Base-by-base conservation (phyloP, 306 rosid genomes). In the Vachellia collinsii region DNA sequence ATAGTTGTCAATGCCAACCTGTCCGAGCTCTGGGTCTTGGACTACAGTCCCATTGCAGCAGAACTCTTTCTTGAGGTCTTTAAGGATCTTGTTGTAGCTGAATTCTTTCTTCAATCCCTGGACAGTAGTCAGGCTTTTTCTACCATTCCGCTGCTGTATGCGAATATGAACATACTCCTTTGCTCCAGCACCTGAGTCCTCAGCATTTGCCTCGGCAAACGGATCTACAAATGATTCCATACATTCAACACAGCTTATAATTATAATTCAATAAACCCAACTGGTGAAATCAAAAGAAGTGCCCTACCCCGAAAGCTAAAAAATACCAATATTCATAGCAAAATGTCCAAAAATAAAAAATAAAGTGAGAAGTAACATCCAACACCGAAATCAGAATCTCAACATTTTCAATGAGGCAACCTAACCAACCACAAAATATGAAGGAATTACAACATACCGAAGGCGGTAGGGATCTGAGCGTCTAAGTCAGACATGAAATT, bases 1-100 rank as follows among this genome's bases (percentile, higher is more conserved):
- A 23, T 9, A 29, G 63, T 48, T 11, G 43, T 34, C 47, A 44
- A 51, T 23, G 84, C 83, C 34, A 14, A 93, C 97, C 97, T 93
- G 97, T 47, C 97, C 97, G 85, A 86, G 86, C 77, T 93, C 97
- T 23, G 97, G 97, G 79, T 93, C 97, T 89, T 93, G 93, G 72
- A 93, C 97, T 25, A 93, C 97, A 3, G 97, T 93, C 51, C 97
- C 97, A 88, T 93, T 93, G 83, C 97, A 93, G 85, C 97, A 92
- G 78, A 92, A 92, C 64, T 92, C 97, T 79, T 92, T 92, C 87
- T 92, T 92, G 25, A 92, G 92, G 87, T 93, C 97, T 77, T 93
- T 93, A 42, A 93, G 94, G 54, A 93, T 93, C 87, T 91, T 93
- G 85, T 87, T 93, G 58, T 93, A 93, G 89, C 97, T 93, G 84